phyloP scores from a whole-genome alignment of 129 eudicot species.

The Helianthus tuberosus region DNA sequence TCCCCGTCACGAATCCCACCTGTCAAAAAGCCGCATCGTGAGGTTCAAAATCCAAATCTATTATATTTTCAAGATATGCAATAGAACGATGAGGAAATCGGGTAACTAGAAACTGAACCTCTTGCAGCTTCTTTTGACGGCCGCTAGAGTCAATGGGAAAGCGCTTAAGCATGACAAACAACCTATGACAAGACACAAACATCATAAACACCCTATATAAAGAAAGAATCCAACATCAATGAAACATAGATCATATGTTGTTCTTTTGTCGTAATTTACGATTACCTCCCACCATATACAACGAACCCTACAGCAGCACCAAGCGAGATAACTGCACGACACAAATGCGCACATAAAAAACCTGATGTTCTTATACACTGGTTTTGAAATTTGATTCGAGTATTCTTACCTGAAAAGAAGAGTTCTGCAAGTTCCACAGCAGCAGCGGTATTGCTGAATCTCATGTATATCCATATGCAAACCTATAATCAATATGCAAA shows the following conservation, averaged over 20 bases:
- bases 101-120: constrained; percentile 41
- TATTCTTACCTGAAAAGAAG: constrained; percentile 54
- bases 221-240: no score
- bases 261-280: background rate
- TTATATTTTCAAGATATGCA: background rate
- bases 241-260: background rate
- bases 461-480: constrained; percentile 60
- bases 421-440: constrained; percentile 61
- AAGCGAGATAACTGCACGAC: constrained; percentile 67
- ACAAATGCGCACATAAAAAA: background rate
- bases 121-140: constrained; percentile 70
- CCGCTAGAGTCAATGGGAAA: constrained; percentile 83
- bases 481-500: constrained; percentile 30
- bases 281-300: constrained; percentile 79
- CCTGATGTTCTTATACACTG: background rate
- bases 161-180: constrained; percentile 67
- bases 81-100: background rate
- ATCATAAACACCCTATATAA: background rate
- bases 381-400: background rate
- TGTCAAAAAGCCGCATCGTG: constrained; percentile 27
- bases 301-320: constrained; percentile 75
- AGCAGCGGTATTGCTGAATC: constrained; percentile 37
- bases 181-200: constrained; percentile 34
- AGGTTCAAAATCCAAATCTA: background rate
- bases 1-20: constrained; percentile 87